Conservation (phyloP, 805 yeast species). For the Metschnikowia hibisci region DNA sequence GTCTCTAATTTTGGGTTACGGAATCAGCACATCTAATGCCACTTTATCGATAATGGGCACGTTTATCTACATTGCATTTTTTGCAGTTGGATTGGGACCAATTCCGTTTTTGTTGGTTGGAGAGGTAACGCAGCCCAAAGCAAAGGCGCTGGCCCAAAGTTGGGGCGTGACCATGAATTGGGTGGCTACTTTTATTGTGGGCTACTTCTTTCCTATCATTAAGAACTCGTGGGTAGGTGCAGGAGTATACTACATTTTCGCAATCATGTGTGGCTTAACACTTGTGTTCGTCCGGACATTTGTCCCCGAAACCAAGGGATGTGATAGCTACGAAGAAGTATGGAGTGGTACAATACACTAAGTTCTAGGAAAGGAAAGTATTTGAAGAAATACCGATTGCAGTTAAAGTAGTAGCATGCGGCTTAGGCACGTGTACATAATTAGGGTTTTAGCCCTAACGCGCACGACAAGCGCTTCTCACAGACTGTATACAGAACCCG, state of each 20-base stretch:
- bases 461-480: conserved; percentile 6
- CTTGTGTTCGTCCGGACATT: conserved; percentile 41
- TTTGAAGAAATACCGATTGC: not conserved
- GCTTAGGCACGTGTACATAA: conserved; percentile 12
- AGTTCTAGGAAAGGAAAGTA: not conserved
- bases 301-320: conserved; percentile 79
- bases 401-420: not conserved
- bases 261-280: conserved; percentile 50
- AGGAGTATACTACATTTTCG: conserved; percentile 70
- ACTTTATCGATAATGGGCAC: conserved; percentile 58
- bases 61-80: conserved; percentile 70
- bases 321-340: conserved; percentile 56
- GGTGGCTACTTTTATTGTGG: conserved; percentile 82
- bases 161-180: conserved; percentile 90
- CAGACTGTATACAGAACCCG: not conserved
- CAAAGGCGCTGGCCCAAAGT: conserved; percentile 85
- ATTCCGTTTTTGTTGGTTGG: conserved; percentile 87
- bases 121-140: conserved; percentile 80
- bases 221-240: conserved; percentile 64
- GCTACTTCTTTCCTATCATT: conserved; percentile 73
- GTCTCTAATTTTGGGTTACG: conserved; percentile 60
- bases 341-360: conserved; percentile 40
- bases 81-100: conserved; percentile 93
- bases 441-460: conserved; percentile 11
- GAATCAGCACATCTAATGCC: conserved; percentile 50